Evolutionary conservation across 768 basidiomycete genomes (phyloP).

Genomic region (Boletus bicolor): DNA sequence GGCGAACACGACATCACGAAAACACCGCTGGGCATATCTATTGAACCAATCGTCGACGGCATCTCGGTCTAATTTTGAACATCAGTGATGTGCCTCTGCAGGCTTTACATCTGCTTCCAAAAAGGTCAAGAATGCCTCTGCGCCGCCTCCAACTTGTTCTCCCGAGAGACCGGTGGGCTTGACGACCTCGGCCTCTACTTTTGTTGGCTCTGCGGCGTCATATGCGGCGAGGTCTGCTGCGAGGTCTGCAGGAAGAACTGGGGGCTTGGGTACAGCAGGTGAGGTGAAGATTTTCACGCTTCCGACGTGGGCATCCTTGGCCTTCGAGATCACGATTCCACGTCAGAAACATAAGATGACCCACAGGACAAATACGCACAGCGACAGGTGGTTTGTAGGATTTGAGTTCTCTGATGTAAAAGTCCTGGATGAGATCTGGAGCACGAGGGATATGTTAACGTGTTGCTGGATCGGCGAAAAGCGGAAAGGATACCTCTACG

Average conservation of each 20-base stretch:
- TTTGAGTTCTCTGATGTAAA: conserved; percentile 89
- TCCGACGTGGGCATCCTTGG: conserved; percentile 87
- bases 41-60: conserved; percentile 5
- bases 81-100: conserved; percentile 54
- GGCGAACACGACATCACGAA: neutral
- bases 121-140: conserved; percentile 76
- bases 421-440: conserved; percentile 86
- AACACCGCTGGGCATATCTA: conserved; percentile 11
- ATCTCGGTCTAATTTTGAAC: conserved; percentile 12
- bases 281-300: conserved; percentile 77
- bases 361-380: conserved; percentile 45
- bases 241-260: conserved; percentile 76
- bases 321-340: conserved; percentile 42
- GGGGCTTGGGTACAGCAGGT: conserved; percentile 72
- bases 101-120: conserved; percentile 79
- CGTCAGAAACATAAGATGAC: neutral
- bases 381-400: conserved; percentile 74
- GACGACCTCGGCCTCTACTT: conserved; percentile 41
- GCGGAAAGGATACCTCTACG: conserved; percentile 56
- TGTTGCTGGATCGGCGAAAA: conserved; percentile 22
- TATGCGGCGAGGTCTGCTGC: conserved; percentile 87
- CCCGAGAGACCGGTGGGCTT: conserved; percentile 24
- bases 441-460: conserved; percentile 3
- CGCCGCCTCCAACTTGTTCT: conserved; percentile 39
- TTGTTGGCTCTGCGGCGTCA: conserved; percentile 72